These are phyloP conservation scores for Parachaetomium inaequale DNA, from an alignment of 495 filamentous ascomycete genomes.

Conservation along the genomic window DNA sequence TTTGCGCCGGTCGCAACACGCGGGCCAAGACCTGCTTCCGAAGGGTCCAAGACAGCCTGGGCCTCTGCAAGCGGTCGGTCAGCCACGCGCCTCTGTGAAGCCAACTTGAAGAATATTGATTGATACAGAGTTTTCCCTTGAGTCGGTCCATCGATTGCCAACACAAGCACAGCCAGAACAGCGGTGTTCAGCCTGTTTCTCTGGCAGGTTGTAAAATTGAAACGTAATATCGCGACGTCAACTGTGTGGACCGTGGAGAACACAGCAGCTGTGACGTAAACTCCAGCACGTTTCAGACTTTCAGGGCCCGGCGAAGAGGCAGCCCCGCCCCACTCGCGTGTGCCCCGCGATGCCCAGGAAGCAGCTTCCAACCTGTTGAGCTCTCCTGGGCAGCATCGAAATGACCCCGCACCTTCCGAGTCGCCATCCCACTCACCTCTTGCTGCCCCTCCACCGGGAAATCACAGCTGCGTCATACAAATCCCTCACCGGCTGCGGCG, in stretches of 20 bases:
- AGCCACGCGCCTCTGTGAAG: no score
- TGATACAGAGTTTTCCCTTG: neutral
- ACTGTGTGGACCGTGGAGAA: neutral
- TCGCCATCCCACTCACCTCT: slow-evolving; percentile 8
- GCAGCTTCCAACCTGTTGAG: slow-evolving; percentile 6
- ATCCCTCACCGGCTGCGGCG: slow-evolving; percentile 16
- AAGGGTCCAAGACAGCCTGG: neutral
- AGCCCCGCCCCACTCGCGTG: neutral
- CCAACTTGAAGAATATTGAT: no score
- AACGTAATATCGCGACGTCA: neutral
- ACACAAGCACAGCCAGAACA: neutral
- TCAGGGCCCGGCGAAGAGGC: neutral
- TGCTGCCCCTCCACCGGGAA: neutral
- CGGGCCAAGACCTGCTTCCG: neutral
- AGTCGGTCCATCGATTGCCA: neutral
- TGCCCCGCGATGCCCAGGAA: slow-evolving; percentile 6
- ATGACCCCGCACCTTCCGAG: slow-evolving; percentile 11
- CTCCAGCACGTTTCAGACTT: neutral
- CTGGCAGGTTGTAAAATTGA: neutral
- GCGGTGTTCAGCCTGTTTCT: neutral
- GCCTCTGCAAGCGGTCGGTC: no score
- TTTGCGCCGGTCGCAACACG: slow-evolving; percentile 1
- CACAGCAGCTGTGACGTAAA: neutral
- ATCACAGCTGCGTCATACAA: slow-evolving; percentile 25
- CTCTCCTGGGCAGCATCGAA: neutral